Evolutionary conservation across 805 yeast species (phyloP).

Genomic region (Wickerhamiella musiphila): DNA sequence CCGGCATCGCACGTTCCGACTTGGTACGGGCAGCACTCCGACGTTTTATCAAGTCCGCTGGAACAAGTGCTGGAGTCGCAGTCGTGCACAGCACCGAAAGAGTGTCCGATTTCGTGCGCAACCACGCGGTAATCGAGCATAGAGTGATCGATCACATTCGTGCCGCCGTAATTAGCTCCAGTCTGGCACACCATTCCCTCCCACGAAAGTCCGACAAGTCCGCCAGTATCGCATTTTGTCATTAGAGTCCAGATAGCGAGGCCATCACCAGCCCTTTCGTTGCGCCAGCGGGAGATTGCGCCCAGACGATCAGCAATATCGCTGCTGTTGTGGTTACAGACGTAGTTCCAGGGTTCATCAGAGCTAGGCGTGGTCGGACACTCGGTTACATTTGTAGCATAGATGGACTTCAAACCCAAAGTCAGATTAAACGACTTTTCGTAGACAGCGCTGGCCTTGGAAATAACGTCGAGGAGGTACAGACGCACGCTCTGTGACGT

Average conservation of each 20-base stretch:
- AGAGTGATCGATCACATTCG: slow-evolving; percentile 21
- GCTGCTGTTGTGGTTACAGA: slow-evolving; percentile 9
- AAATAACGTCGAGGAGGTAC: slow-evolving; percentile 19
- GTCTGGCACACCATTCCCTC: slow-evolving; percentile 20
- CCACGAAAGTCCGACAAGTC: slow-evolving; percentile 25
- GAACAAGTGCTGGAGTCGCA: slow-evolving; percentile 22
- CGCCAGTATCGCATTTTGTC: slow-evolving; percentile 20
- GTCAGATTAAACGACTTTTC: slow-evolving; percentile 23
- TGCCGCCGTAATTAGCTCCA: slow-evolving; percentile 16
- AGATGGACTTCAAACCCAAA: slow-evolving; percentile 19
- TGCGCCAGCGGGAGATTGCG: slow-evolving; percentile 20
- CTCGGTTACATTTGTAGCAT: slow-evolving; percentile 14
- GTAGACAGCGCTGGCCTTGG: slow-evolving; percentile 21
- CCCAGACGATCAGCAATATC: slow-evolving; percentile 17
- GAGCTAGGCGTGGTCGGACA: slow-evolving; percentile 13
- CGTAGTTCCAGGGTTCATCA: slow-evolving; percentile 17
- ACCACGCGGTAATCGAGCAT: slow-evolving; percentile 21
- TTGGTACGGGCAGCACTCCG: slow-evolving; percentile 23
- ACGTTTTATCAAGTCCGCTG: slow-evolving; percentile 12
- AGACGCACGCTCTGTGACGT: slow-evolving; percentile 15
- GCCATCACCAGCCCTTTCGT: slow-evolving; percentile 15
- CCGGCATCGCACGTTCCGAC: slow-evolving; percentile 18
- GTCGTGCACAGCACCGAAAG: slow-evolving; percentile 27
- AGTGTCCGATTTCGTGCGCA: slow-evolving; percentile 26
- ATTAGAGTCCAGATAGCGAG: slow-evolving; percentile 23